Percentiles rank a stretch among this genome's conserved stretches.
These are phyloP conservation scores for Cryphonectria nitschkei DNA, from an alignment of 2,329 filamentous ascomycete species.

Conservation along the genomic window DNA sequence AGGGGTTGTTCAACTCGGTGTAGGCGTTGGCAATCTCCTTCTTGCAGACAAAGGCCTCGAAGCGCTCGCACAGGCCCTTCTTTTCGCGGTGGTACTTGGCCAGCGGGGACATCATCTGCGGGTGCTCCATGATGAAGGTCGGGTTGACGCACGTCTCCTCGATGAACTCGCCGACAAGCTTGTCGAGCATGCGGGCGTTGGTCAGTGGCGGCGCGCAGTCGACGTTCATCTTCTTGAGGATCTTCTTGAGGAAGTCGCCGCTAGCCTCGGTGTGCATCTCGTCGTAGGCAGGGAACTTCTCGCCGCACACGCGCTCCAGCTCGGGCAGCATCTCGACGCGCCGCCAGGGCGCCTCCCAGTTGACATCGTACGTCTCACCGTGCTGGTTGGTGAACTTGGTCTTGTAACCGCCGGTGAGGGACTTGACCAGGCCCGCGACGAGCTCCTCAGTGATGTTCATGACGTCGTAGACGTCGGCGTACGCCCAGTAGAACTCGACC, in stretches of 20 bases:
- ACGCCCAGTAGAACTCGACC: constrained; percentile 96
- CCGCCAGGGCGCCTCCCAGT: constrained; percentile 96
- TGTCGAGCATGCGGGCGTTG: constrained; percentile 95
- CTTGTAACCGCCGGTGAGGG: constrained; percentile 81
- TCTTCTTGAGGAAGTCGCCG: constrained; percentile 79
- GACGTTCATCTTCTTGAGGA: constrained; percentile 88
- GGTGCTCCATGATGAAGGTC: constrained; percentile 82
- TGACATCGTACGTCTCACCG: constrained; percentile 86
- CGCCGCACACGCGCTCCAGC: constrained; percentile 84
- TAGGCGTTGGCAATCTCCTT: constrained; percentile 93
- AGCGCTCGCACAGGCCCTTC: constrained; percentile 89
- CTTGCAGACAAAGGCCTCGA: constrained; percentile 96
- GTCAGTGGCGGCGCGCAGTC: constrained; percentile 90
- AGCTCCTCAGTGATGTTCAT: constrained; percentile 93
- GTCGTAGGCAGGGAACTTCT: constrained; percentile 90
- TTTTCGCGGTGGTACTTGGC: constrained; percentile 90
- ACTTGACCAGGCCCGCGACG: constrained; percentile 85
- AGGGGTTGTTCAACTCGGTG: constrained; percentile 89
- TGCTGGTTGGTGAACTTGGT: constrained; percentile 86
- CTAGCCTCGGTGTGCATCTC: constrained; percentile 89
- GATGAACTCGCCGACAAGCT: constrained; percentile 90
- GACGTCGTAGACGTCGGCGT: constrained; percentile 87
- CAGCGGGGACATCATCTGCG: constrained; percentile 88
- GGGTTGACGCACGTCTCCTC: constrained; percentile 94
- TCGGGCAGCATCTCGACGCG: constrained; percentile 94